Evolutionary conservation across 2,329 filamentous ascomycete species (phyloP).

Genomic region (Scolecobasidium constrictum): DNA sequence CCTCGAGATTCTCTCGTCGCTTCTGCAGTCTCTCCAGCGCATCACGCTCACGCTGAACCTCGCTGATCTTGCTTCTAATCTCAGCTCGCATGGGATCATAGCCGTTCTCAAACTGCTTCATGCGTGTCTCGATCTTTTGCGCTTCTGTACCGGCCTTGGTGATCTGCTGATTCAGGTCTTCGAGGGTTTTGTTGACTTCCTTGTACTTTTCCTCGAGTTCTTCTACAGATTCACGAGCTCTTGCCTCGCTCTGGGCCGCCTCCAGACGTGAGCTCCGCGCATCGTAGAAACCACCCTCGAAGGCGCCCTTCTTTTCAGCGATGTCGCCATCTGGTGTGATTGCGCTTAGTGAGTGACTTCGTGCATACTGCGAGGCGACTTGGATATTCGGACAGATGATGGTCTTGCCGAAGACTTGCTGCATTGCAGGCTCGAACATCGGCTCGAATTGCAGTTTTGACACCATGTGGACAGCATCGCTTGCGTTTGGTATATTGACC

Average conservation of each 20-base stretch:
- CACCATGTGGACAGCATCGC: constrained; percentile 78
- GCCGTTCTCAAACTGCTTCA: constrained; percentile 67
- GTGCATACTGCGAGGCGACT: constrained; percentile 80
- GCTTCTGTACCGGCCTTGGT: constrained; percentile 75
- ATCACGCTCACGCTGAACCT: constrained; percentile 62
- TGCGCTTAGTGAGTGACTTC: constrained; percentile 82
- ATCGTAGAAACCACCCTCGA: constrained; percentile 92
- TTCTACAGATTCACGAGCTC: constrained; percentile 67
- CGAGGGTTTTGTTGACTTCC: constrained; percentile 59
- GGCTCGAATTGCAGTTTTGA: constrained; percentile 73
- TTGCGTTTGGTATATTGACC: constrained; percentile 70
- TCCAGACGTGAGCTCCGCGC: constrained; percentile 76
- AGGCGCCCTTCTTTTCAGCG: constrained; percentile 86
- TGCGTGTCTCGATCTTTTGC: constrained; percentile 70
- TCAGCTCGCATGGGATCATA: constrained; percentile 73
- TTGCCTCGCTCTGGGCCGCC: constrained; percentile 63
- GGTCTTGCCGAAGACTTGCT: constrained; percentile 90
- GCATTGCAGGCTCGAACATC: constrained; percentile 73
- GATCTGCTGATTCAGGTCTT: constrained; percentile 77
- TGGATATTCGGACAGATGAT: constrained; percentile 87
- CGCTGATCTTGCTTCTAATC: constrained; percentile 60
- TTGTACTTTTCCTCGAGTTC: constrained; percentile 50
- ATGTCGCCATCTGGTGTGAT: constrained; percentile 94
- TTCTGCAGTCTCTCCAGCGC: constrained; percentile 62
- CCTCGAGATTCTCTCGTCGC: constrained; percentile 57